A percentile compares a stretch with the other conserved stretches of the same genome.
Evolutionary conservation across 208 protist species (phyloP).

Genomic region (Acanthamoeba comandoni): DNA sequence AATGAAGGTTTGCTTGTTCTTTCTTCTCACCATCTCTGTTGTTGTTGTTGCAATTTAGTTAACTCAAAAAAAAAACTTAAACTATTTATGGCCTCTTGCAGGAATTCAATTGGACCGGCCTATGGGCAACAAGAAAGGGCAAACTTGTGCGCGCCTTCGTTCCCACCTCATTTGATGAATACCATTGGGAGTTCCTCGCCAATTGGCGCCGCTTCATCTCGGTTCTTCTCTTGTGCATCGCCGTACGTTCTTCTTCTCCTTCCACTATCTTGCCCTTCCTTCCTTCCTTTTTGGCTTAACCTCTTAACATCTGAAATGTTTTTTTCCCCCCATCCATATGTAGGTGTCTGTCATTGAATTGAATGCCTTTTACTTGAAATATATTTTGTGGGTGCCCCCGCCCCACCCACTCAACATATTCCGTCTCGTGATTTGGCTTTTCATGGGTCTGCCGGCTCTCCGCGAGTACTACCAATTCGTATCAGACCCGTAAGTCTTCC

Average conservation of each 20-base stretch:
- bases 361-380: slow-evolving; percentile 97
- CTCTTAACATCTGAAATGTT: background rate
- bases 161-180: slow-evolving; percentile 81
- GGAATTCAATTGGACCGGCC: slow-evolving; percentile 77
- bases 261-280: background rate
- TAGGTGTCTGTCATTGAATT: slow-evolving; percentile 91
- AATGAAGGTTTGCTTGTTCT: slow-evolving; percentile 81
- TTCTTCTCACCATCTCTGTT: background rate
- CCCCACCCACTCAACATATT: slow-evolving; percentile 91
- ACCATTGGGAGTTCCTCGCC: slow-evolving; percentile 92
- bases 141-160: slow-evolving; percentile 23
- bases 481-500: slow-evolving; percentile 80
- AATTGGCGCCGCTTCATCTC: slow-evolving; percentile 82
- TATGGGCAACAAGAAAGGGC: slow-evolving; percentile 48
- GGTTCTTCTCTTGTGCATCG: slow-evolving; percentile 82
- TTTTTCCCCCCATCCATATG: too few relatives aligned
- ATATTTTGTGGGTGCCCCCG: slow-evolving; percentile 92
- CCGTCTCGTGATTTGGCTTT: slow-evolving; percentile 91
- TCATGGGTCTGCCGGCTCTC: slow-evolving; percentile 91
- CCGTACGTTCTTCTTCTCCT: slow-evolving; percentile 84
- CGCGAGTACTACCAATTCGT: slow-evolving; percentile 95
- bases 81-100: slow-evolving; percentile 40
- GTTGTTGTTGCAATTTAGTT: background rate
- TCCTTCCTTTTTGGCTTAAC: background rate
- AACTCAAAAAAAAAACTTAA: slow-evolving; percentile 29